Conservation (phyloP, 768 basidiomycete genomes). For the Gloeophyllum trabeum region DNA sequence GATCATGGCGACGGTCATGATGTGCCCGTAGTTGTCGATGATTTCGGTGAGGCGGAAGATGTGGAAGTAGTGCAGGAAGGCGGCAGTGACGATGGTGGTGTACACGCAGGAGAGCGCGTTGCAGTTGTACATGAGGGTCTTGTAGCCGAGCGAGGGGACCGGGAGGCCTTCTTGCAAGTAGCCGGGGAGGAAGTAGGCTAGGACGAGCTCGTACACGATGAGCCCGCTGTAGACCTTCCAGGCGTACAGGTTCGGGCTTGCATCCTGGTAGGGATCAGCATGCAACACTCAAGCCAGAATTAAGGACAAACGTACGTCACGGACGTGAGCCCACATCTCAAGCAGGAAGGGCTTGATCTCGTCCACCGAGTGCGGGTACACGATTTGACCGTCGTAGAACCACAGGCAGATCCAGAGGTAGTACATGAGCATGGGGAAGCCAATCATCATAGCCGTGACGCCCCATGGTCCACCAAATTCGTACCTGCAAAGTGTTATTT, state of each 20-base stretch:
- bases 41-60: slow-evolving; percentile 90
- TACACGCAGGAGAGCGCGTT: slow-evolving; percentile 86
- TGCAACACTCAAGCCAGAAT: background rate
- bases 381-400: slow-evolving; percentile 86
- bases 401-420: slow-evolving; percentile 97
- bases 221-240: slow-evolving; percentile 87
- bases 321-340: slow-evolving; percentile 79
- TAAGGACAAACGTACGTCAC: slow-evolving; percentile 39
- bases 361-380: slow-evolving; percentile 52
- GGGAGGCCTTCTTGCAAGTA: slow-evolving; percentile 92
- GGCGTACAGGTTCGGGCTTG: slow-evolving; percentile 80
- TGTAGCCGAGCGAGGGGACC: slow-evolving; percentile 88
- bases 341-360: slow-evolving; percentile 70
- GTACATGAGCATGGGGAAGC: slow-evolving; percentile 94
- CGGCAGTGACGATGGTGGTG: slow-evolving; percentile 66
- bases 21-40: slow-evolving; percentile 90
- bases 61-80: slow-evolving; percentile 61
- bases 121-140: slow-evolving; percentile 92
- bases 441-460: slow-evolving; percentile 85
- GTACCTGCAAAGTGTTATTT: too few species aligned
- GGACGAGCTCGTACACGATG: slow-evolving; percentile 79
- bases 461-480: slow-evolving; percentile 96
- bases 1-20: slow-evolving; percentile 94
- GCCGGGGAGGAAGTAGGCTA: slow-evolving; percentile 87
- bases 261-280: slow-evolving; percentile 47